Base-by-base conservation (phyloP, 78 protist species). In the slime mould (Dictyostelium discoideum) region DNA sequence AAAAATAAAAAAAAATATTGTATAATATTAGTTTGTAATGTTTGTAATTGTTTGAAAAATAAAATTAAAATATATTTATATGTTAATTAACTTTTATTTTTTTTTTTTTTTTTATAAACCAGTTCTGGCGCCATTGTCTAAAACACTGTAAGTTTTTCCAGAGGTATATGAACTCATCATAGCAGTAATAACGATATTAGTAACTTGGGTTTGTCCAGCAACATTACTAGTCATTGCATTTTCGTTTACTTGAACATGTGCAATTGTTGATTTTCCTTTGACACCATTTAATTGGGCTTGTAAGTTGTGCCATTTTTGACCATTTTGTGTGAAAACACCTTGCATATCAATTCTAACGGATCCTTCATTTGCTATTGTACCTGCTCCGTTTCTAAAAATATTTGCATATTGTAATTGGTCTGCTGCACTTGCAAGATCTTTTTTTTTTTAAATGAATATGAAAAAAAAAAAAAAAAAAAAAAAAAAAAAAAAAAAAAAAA, bases 271-370 rank as follows among this genome's bases (percentile, higher is more conserved):
- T 20, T 16, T 76, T 18, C 24, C 24, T 37, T 76, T 76, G 1
- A 76, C n/a, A 24, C 44, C 44, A 32, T 76, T 76, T 39, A 76
- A 6, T 39, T 76, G 82, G 5, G n/a, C 82, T 76, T 76, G 82
- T 24, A 76, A 18, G 32, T 76, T 76, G 20, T 76, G 82, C 26
- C 40, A 76, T 76, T 16, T 76, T n/a, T 16, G 13, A 14, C 82
- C 82, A 76, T 16, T 16, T 14, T 37, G 24, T 1, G 24, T 18
- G 24, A 76, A 76, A 18, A 37, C 7, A 39, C 82, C 82, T 39
- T 76, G 82, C 82, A 76, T 76, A 76, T 76, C 82, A 39, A 76
- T 76, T 76, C 82, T 76, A 0, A 76, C 40, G 0, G 44, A 39
- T 76, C 42, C 82, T 26, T 29, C 26, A 39, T 76, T 76, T 16